phyloP scores from a whole-genome alignment of 1,139 yeast species.

The Saccharomyces hybrid region DNA sequence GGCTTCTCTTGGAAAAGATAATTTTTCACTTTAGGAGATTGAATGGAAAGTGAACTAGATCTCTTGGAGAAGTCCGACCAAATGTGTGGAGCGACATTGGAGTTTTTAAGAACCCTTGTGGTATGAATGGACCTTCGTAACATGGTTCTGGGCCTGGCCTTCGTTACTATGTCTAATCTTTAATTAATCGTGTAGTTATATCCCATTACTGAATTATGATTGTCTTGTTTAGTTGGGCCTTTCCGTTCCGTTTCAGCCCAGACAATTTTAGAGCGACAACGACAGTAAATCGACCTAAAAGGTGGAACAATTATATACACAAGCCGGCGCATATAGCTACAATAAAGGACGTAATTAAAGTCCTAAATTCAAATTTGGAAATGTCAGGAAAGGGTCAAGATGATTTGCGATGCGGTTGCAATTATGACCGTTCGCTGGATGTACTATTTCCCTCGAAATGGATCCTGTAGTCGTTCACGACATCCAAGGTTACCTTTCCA shows the following conservation, averaged over 20 bases:
- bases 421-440: no score
- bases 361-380: no score
- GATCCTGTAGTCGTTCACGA: no score
- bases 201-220: background rate
- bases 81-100: background rate
- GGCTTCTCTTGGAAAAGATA: constrained; percentile 12
- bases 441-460: no score
- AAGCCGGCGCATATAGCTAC: background rate
- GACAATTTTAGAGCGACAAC: background rate
- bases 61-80: constrained; percentile 25
- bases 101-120: constrained; percentile 2
- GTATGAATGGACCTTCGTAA: constrained; percentile 13
- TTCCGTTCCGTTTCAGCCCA: background rate
- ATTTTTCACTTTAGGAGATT: constrained; percentile 13
- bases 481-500: no score
- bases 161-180: background rate
- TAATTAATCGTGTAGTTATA: background rate
- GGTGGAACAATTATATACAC: background rate
- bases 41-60: constrained; percentile 17
- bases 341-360: no score
- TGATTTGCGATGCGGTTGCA: no score
- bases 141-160: constrained; percentile 5
- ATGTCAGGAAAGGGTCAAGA: no score
- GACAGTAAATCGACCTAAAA: background rate
- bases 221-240: background rate